Percentiles rank a stretch among this genome's conserved stretches.
These are phyloP conservation scores for Pyrenophora teres DNA, from an alignment of 2,329 filamentous ascomycete genomes.

Conservation along the genomic window DNA sequence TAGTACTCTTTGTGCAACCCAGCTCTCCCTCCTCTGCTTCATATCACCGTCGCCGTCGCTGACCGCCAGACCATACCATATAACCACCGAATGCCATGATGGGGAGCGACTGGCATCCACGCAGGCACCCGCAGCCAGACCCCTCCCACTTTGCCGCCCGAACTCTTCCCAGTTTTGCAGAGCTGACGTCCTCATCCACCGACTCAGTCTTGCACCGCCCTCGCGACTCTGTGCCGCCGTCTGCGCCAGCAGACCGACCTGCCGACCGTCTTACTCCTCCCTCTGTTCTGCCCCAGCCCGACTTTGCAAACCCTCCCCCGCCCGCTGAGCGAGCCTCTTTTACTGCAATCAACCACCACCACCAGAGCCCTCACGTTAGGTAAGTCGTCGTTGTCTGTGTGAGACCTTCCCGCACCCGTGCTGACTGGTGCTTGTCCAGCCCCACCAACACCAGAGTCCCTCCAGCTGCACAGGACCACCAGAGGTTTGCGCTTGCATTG, in stretches of 20 bases:
- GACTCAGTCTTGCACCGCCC: slow-evolving; percentile 22
- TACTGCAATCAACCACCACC: slow-evolving; percentile 22
- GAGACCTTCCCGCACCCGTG: slow-evolving; percentile 2
- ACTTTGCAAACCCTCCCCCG: slow-evolving; percentile 6
- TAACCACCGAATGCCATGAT: slow-evolving; percentile 16
- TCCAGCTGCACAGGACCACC: slow-evolving; percentile 11
- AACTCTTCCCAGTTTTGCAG: slow-evolving; percentile 31
- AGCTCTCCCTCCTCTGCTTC: slow-evolving; percentile 6
- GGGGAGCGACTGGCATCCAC: slow-evolving; percentile 22
- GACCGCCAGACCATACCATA: slow-evolving; percentile 8
- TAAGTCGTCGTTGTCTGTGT: slow-evolving; percentile 7
- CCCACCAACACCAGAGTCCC: slow-evolving; percentile 16
- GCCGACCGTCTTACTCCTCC: slow-evolving; percentile 11
- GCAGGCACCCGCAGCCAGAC: slow-evolving; percentile 15
- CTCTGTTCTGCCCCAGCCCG: background rate
- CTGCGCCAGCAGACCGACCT: slow-evolving; percentile 8
- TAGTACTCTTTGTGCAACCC: slow-evolving; percentile 14
- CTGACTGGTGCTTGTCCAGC: slow-evolving; percentile 16
- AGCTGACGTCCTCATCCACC: slow-evolving; percentile 27
- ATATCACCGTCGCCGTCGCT: slow-evolving; percentile 2
- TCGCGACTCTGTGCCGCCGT: slow-evolving; percentile 15
- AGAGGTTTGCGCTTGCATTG: slow-evolving; percentile 7
- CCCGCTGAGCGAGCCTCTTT: slow-evolving; percentile 10
- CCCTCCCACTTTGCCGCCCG: slow-evolving; percentile 14
- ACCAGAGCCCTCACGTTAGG: slow-evolving; percentile 23